phyloP scores from a whole-genome alignment of 257 asterid genomes.

The Jacaranda mimosifolia region DNA sequence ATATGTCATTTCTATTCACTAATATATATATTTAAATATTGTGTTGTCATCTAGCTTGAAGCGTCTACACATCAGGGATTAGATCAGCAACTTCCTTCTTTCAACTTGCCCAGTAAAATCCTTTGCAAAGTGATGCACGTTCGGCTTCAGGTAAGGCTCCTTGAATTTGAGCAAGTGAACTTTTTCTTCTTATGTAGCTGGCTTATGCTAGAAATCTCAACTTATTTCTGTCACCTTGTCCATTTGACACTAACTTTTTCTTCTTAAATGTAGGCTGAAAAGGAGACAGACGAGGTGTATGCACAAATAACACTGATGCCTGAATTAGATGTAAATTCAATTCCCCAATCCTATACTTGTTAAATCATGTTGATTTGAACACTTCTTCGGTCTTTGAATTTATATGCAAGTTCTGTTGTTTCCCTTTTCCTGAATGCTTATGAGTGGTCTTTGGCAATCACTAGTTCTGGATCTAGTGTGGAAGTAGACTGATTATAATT shows the following conservation, averaged over 20 bases:
- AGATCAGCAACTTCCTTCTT: conserved; percentile 93
- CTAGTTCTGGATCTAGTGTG: background rate
- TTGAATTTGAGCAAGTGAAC: conserved; percentile 25
- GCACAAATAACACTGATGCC: conserved; percentile 8
- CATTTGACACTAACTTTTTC: background rate
- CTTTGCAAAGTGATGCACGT: conserved; percentile 93
- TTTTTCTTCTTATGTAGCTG: background rate
- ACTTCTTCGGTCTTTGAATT: background rate
- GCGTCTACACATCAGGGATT: conserved; percentile 92
- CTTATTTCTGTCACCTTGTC: background rate
- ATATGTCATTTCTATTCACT: conserved; percentile 1
- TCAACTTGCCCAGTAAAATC: conserved; percentile 87
- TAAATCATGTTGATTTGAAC: background rate
- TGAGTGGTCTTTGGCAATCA: background rate
- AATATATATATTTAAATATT: conserved; percentile 6
- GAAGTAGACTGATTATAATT: background rate
- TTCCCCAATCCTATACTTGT: background rate
- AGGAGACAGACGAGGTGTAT: conserved; percentile 16
- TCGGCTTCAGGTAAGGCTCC: conserved; percentile 73
- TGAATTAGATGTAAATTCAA: background rate
- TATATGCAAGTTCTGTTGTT: background rate
- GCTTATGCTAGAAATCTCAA: background rate
- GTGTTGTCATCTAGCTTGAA: conserved; percentile 73
- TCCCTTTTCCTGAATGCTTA: background rate
- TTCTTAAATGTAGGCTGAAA: conserved; percentile 14